These are phyloP conservation scores for Corymbia maculata DNA, from an alignment of 345 rosid genomes.

Conservation along the genomic window DNA sequence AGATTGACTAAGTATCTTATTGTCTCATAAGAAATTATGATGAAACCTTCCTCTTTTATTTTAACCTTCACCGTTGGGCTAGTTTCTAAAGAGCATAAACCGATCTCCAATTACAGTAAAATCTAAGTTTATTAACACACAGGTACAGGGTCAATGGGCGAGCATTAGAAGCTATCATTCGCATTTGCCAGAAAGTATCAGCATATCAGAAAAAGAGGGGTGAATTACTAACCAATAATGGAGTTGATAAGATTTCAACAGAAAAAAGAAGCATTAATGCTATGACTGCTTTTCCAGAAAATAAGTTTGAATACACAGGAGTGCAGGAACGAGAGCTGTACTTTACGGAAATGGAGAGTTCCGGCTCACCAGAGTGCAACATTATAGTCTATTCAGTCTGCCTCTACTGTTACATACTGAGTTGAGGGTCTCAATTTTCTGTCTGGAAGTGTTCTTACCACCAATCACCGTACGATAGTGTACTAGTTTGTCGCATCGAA, in stretches of 20 bases:
- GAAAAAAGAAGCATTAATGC: neutral
- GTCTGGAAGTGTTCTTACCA: neutral
- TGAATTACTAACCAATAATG: neutral
- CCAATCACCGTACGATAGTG: neutral
- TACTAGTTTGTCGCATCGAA: fast-evolving
- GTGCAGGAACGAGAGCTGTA: no score
- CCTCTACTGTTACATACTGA: neutral
- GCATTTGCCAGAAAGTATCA: neutral
- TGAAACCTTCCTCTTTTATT: no score
- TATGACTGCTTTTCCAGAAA: neutral
- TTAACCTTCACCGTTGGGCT: neutral
- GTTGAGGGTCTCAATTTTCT: neutral
- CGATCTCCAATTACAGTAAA: neutral
- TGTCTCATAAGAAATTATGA: no score
- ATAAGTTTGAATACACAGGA: no score
- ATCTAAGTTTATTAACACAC: neutral
- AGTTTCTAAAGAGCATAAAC: neutral
- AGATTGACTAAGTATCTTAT: no score
- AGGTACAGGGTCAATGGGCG: neutral
- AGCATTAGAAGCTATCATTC: neutral
- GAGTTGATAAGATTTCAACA: neutral
- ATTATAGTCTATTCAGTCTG: no score
- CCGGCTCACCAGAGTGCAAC: no score
- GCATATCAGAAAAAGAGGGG: neutral
- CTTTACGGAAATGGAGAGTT: no score